phyloP scores from a whole-genome alignment of 2,329 filamentous ascomycete genomes.

The Clarireedia paspali region DNA sequence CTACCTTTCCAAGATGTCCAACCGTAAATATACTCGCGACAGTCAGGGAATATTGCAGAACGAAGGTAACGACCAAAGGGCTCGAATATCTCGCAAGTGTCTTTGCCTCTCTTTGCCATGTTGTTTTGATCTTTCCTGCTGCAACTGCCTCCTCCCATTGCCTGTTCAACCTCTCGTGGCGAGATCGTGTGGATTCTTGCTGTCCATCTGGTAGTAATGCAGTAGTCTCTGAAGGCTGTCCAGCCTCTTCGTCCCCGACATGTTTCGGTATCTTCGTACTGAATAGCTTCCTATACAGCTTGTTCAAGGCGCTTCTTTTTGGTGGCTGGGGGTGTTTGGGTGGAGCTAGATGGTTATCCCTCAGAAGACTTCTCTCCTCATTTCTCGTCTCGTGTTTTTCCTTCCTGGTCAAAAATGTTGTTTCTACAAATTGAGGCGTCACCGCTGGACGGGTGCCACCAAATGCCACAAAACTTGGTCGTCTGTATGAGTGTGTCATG shows the following conservation, averaged over 20 bases:
- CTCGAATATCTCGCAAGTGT: slow-evolving; percentile 66
- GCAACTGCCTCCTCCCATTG: slow-evolving; percentile 83
- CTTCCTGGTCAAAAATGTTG: slow-evolving; percentile 40
- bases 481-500: slow-evolving; percentile 61
- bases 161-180: slow-evolving; percentile 54
- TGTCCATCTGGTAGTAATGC: slow-evolving; percentile 33
- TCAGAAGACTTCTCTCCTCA: slow-evolving; percentile 52
- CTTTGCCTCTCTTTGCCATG: slow-evolving; percentile 84
- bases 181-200: slow-evolving; percentile 37
- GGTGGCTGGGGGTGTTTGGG: slow-evolving; percentile 43
- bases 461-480: slow-evolving; percentile 69
- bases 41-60: slow-evolving; percentile 79
- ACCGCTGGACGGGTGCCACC: slow-evolving; percentile 64
- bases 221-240: slow-evolving; percentile 33
- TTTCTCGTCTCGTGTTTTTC: slow-evolving; percentile 50
- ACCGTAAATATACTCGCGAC: slow-evolving; percentile 74
- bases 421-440: slow-evolving; percentile 45
- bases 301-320: slow-evolving; percentile 31
- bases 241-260: slow-evolving; percentile 34
- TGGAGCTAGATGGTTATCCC: slow-evolving; percentile 58
- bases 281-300: slow-evolving; percentile 38
- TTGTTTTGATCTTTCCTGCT: slow-evolving; percentile 75
- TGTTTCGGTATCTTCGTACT: slow-evolving; percentile 45
- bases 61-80: slow-evolving; percentile 65
- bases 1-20: slow-evolving; percentile 64